Evolutionary conservation across 768 basidiomycete genomes (phyloP).

Genomic region (Boletus barrowsii): DNA sequence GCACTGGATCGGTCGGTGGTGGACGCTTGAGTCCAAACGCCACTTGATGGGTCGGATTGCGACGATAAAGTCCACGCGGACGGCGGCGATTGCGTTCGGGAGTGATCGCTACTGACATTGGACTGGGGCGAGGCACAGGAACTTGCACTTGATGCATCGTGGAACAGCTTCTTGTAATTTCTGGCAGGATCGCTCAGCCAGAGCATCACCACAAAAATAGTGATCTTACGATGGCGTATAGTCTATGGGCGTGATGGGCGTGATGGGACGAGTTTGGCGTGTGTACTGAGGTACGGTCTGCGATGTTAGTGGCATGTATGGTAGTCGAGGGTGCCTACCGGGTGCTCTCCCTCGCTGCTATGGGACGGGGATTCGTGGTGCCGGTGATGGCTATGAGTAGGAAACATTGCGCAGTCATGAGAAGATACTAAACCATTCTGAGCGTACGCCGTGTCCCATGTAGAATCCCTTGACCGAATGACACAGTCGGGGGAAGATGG

Average conservation of each 20-base stretch:
- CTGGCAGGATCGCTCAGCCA: conserved; percentile 19
- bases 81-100: conserved; percentile 47
- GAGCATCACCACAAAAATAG: conserved; percentile 4
- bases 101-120: conserved; percentile 42
- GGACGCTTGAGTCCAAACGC: conserved; percentile 27
- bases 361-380: conserved; percentile 19
- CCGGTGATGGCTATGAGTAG: conserved; percentile 31
- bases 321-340: conserved; percentile 21
- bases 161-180: conserved; percentile 32
- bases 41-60: conserved; percentile 32
- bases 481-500: conserved; percentile 24
- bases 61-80: conserved; percentile 40
- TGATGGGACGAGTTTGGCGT: conserved; percentile 34
- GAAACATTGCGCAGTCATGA: conserved; percentile 32
- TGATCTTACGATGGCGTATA: conserved; percentile 30
- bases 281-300: conserved; percentile 18
- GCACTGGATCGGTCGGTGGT: conserved; percentile 33
- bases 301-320: conserved; percentile 13
- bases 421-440: conserved; percentile 39
- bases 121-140: conserved; percentile 31
- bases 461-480: conserved; percentile 31
- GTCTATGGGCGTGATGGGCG: conserved; percentile 36
- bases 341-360: conserved; percentile 27
- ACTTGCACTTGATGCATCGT: conserved; percentile 30
- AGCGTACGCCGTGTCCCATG: conserved; percentile 35